Conservation (phyloP, 139 green algal genomes). For the Zygnema circumcarinatum region DNA sequence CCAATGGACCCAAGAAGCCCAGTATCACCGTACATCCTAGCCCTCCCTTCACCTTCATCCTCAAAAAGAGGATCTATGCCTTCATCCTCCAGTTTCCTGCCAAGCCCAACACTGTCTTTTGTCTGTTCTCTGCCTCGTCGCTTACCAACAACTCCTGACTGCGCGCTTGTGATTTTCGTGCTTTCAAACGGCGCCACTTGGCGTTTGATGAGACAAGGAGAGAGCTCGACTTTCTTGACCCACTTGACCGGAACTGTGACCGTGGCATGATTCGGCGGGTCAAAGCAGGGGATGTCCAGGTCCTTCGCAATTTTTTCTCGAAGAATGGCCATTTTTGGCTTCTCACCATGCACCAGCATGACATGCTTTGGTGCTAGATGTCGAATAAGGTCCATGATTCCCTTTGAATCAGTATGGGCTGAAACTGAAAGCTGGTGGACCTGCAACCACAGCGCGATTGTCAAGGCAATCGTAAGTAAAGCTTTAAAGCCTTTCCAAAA, state of each 20-base stretch:
- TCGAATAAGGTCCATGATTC: conserved; percentile 72
- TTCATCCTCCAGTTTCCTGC: background rate
- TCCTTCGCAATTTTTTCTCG: background rate
- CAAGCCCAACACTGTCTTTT: background rate
- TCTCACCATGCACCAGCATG: conserved; percentile 79
- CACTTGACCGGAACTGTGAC: background rate
- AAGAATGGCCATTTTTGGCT: conserved; percentile 68
- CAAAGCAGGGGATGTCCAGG: conserved; percentile 9
- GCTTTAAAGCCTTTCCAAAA: background rate
- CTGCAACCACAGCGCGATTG: conserved; percentile 32
- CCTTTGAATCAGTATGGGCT: conserved; percentile 75
- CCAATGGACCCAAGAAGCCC: background rate
- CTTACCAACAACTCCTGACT: background rate
- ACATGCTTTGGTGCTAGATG: conserved; percentile 65
- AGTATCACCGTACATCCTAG: background rate
- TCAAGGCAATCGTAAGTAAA: background rate
- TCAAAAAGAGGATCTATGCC: background rate
- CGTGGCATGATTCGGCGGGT: conserved; percentile 26
- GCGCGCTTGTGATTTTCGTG: background rate
- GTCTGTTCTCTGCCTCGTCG: background rate
- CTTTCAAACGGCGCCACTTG: background rate
- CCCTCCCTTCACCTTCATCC: background rate
- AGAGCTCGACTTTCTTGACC: background rate
- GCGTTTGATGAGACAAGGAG: background rate
- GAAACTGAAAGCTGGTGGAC: conserved; percentile 71